Conservation (phyloP, 331 rosid species). For the Quercus phellos region DNA sequence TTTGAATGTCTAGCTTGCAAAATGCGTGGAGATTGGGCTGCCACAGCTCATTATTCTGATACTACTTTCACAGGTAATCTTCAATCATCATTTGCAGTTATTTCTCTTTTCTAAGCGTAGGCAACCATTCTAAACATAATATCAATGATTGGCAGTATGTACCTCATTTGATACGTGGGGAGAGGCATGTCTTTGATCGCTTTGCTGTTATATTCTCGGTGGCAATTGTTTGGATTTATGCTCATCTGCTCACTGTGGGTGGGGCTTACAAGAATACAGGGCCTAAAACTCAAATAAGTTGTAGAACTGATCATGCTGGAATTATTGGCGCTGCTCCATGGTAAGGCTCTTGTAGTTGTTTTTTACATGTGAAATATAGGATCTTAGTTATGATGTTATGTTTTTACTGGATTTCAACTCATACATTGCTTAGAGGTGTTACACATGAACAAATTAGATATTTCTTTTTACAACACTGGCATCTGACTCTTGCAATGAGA, state of each 20-base stretch:
- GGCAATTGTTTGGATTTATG: constrained; percentile 87
- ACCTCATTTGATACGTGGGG: constrained; percentile 71
- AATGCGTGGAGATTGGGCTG: constrained; percentile 93
- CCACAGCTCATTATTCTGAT: constrained; percentile 81
- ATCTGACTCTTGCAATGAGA: neutral
- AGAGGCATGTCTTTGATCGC: constrained; percentile 64
- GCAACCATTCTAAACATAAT: neutral
- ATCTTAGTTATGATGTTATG: neutral
- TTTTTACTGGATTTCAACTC: neutral
- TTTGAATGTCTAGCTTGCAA: constrained; percentile 60
- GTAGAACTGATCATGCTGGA: constrained; percentile 94
- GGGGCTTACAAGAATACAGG: constrained; percentile 84
- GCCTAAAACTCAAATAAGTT: constrained; percentile 67
- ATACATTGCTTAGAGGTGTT: neutral
- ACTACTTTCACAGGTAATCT: constrained; percentile 76
- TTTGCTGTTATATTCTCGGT: constrained; percentile 90
- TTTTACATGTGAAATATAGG: neutral
- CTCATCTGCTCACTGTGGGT: constrained; percentile 91
- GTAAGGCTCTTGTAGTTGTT: constrained; percentile 35
- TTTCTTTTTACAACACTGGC: neutral
- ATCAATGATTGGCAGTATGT: constrained; percentile 58
- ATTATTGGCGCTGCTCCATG: constrained; percentile 89
- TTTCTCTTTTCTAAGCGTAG: neutral
- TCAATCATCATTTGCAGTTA: neutral
- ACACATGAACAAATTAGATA: neutral